Base-by-base conservation (phyloP, 2,329 filamentous ascomycete species). In the Westerdykella ornata region DNA sequence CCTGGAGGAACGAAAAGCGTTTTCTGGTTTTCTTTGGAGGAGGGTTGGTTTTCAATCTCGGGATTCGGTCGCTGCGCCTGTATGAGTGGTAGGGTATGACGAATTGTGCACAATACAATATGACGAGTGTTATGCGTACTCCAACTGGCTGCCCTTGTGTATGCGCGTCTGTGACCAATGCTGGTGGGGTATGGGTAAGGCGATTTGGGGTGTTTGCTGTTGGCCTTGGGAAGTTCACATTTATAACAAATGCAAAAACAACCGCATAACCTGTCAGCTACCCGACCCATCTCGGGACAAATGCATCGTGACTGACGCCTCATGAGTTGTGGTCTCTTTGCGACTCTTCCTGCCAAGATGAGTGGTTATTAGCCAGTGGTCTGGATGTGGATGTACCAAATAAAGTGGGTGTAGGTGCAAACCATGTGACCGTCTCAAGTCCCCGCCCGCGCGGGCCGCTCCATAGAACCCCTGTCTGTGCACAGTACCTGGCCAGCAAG, bases 331-430 rank as follows among this genome's bases (percentile, higher is more conserved):
- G 5, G 22, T 11, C 22, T 33, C 30, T 33, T 33, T n/a, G 30
- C 14, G 30, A 33, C 30, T 13, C 14, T 33, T 33, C 8, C 6
- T 33, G 30, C 16, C n/a, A 17, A n/a, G 30, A 7, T 36, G 19
- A 20, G 34, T n/a, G 31, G 16, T 33, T 33, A 33, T 33, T 33
- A 33, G 16, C 14, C 14, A 33, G 11, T 16, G 48, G 49, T 47
- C 52, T 60, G 55, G 54, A 58, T 59, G 53, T 54, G 57, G 53
- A n/a, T n/a, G n/a, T n/a, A n/a, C n/a, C n/a, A n/a, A n/a, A n/a
- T 33, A 26, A 18, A 26, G 22, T 26, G 22, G 22, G 22, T 26
- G 22, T 26, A 26, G 16, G 16, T 13, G 22, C 29, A 32, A 44
- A 39, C 53, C 60, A 57, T 56, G 48, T 60, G 58, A 60, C 49